A percentile compares a stretch with the other conserved stretches of the same genome.
Conservation (phyloP, 192 early-diverging fungal species). For the Geosiphon pyriformis region DNA sequence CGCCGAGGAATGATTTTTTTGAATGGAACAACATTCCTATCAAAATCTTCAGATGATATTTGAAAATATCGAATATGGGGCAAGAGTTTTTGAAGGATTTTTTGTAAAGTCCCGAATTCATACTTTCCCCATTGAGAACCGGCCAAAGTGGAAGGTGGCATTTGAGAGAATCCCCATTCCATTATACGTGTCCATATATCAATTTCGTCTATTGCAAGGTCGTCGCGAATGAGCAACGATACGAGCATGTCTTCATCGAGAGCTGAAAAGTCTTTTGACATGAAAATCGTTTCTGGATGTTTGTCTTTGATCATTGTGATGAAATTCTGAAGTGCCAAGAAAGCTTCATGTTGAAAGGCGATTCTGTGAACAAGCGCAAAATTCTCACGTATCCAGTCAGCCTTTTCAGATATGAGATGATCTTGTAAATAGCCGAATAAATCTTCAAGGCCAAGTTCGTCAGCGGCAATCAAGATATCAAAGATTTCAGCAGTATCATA, state of each 20-base stretch:
- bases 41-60: background rate
- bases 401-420: background rate
- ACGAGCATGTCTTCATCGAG: background rate
- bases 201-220: slow-evolving; percentile 5
- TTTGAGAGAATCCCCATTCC: background rate
- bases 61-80: background rate
- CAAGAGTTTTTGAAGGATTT: background rate
- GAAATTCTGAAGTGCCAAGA: background rate
- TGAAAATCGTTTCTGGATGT: background rate
- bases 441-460: background rate
- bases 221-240: background rate
- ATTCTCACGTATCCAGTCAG: slow-evolving; percentile 3
- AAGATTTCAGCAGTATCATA: background rate
- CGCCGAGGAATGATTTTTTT: background rate
- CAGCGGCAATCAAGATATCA: background rate
- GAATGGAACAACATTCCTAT: background rate
- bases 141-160: background rate
- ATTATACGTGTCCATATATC: background rate
- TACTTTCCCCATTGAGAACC: background rate
- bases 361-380: background rate
- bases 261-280: background rate
- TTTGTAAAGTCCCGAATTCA: background rate
- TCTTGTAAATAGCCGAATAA: background rate
- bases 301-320: background rate
- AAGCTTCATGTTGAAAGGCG: background rate